Percentiles rank a stretch among this genome's conserved stretches.
phyloP scores from a whole-genome alignment of 495 filamentous ascomycete species.

The Tuber umbilicatum region DNA sequence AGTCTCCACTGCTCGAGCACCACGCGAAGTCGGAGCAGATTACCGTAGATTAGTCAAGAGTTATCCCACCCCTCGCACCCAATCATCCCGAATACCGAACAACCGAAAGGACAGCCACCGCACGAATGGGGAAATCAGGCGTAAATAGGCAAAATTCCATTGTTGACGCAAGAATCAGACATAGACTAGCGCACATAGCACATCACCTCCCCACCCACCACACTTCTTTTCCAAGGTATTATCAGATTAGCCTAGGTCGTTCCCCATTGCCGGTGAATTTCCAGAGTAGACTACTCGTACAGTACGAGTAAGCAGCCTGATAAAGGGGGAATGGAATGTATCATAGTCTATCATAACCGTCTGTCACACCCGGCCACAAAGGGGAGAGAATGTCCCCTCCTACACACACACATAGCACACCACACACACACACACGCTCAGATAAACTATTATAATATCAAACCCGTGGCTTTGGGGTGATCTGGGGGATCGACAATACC shows the following conservation, averaged over 20 bases:
- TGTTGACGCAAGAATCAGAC: neutral
- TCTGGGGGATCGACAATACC: slow-evolving; percentile 4
- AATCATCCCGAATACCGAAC: slow-evolving; percentile 1
- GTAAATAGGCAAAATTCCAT: neutral
- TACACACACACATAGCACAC: neutral
- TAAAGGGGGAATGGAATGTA: neutral
- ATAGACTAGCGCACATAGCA: neutral
- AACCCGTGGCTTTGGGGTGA: slow-evolving; percentile 1
- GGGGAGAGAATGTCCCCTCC: neutral
- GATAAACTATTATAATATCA: neutral
- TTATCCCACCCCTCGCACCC: no score
- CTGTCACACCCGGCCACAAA: neutral
- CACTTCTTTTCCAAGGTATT: neutral
- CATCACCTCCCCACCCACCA: neutral
- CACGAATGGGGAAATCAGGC: neutral
- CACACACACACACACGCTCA: neutral
- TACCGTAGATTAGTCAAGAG: neutral
- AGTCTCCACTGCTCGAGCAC: no score
- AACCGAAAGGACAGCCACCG: neutral
- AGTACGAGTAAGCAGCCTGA: no score
- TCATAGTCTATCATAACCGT: no score
- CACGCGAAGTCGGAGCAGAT: neutral
- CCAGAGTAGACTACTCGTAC: no score
- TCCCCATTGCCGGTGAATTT: neutral
- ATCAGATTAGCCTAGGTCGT: neutral